Evolutionary conservation across 2,329 filamentous ascomycete species (phyloP).

Genomic region (Coniella vitis): DNA sequence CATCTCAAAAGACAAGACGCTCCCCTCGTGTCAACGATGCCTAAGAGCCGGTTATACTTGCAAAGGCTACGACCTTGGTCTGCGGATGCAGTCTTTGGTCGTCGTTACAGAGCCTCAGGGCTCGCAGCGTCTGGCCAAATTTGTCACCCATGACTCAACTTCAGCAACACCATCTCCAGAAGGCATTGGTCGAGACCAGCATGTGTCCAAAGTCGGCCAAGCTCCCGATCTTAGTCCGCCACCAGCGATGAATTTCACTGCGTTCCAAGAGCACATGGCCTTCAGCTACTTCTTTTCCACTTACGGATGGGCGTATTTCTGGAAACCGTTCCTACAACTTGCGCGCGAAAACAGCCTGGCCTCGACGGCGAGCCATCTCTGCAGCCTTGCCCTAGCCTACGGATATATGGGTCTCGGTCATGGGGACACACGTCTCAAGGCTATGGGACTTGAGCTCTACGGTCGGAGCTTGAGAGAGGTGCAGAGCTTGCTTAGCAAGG

Average conservation of each 20-base stretch:
- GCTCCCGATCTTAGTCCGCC: background rate
- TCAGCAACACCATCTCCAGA: too few relatives aligned
- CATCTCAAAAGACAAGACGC: slow-evolving; percentile 18
- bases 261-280: slow-evolving; percentile 23
- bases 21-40: slow-evolving; percentile 20
- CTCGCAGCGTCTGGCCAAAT: slow-evolving; percentile 18
- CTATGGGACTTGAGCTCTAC: slow-evolving; percentile 15
- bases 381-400: slow-evolving; percentile 16
- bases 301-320: slow-evolving; percentile 25
- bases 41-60: slow-evolving; percentile 20
- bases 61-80: slow-evolving; percentile 22
- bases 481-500: slow-evolving; percentile 9
- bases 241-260: slow-evolving; percentile 18
- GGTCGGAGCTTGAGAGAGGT: slow-evolving; percentile 12
- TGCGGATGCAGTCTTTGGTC: slow-evolving; percentile 23
- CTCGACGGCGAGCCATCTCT: slow-evolving; percentile 17
- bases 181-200: background rate
- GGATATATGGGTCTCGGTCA: slow-evolving; percentile 15
- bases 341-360: slow-evolving; percentile 16
- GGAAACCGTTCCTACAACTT: slow-evolving; percentile 22
- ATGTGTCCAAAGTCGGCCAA: background rate
- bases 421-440: slow-evolving; percentile 9
- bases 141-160: slow-evolving; percentile 3
- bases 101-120: slow-evolving; percentile 19
- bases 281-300: slow-evolving; percentile 23